These are phyloP conservation scores for Paracoccidioides lutzii DNA, from an alignment of 2,329 filamentous ascomycete species.

Conservation along the genomic window DNA sequence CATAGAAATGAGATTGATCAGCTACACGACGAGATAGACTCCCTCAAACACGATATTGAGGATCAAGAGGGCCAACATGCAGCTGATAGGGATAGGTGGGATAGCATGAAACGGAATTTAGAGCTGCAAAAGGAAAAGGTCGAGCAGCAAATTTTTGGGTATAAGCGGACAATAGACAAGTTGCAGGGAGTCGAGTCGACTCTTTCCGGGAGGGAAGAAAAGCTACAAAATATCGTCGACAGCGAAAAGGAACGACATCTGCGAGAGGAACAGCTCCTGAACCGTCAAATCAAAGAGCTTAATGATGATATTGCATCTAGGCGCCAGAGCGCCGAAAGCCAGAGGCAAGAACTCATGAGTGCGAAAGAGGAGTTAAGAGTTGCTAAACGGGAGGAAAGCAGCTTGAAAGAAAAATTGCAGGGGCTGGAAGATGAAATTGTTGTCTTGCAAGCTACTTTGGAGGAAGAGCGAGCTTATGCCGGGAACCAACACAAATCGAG, in stretches of 20 bases:
- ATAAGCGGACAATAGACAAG: constrained; percentile 58
- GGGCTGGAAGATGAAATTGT: constrained; percentile 65
- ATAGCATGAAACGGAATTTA: constrained; percentile 50
- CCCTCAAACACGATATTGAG: constrained; percentile 51
- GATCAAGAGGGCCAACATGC: constrained; percentile 59
- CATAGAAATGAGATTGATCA: constrained; percentile 44
- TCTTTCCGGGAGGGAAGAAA: constrained; percentile 54
- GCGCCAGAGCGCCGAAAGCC: constrained; percentile 50
- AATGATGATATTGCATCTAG: constrained; percentile 57
- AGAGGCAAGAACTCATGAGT: constrained; percentile 52
- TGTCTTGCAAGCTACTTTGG: constrained; percentile 52
- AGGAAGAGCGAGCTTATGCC: constrained; percentile 51
- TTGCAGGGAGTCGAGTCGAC: constrained; percentile 56
- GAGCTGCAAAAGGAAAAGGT: constrained; percentile 53
- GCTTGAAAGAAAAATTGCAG: constrained; percentile 52
- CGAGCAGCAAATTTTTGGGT: constrained; percentile 53
- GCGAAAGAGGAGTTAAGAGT: constrained; percentile 59
- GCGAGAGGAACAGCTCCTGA: constrained; percentile 57
- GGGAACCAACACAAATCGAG: constrained; percentile 45
- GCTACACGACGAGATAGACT: constrained; percentile 44
- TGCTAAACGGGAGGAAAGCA: constrained; percentile 49
- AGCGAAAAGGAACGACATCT: constrained; percentile 60
- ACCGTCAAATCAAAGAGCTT: constrained; percentile 60
- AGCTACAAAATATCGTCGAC: constrained; percentile 53
- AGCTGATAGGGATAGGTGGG: constrained; percentile 61